Conservation (phyloP, 768 basidiomycete genomes). For the Naganishia kalamii region DNA sequence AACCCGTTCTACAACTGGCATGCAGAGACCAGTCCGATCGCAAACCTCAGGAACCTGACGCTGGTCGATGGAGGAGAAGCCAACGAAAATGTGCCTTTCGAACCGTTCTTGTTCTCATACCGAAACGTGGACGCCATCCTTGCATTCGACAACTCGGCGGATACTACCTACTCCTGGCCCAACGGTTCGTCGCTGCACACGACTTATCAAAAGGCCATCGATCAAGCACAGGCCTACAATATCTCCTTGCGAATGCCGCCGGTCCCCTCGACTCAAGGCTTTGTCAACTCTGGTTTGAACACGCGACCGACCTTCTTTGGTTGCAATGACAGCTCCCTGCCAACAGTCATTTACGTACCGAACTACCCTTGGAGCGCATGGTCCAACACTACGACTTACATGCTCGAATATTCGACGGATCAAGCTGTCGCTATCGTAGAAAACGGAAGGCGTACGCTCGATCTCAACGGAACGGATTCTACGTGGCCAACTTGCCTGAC, state of each 20-base stretch:
- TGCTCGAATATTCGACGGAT: constrained; percentile 56
- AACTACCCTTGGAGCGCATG: constrained; percentile 53
- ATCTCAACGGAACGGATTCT: constrained; percentile 56
- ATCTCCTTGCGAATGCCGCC: constrained; percentile 38
- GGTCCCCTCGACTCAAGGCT: constrained; percentile 41
- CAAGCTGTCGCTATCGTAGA: constrained; percentile 59
- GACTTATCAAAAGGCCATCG: constrained; percentile 35
- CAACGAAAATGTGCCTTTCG: constrained; percentile 63
- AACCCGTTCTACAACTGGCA: constrained; percentile 45
- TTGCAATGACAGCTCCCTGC: constrained; percentile 57
- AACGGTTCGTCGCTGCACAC: constrained; percentile 58
- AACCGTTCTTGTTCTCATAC: constrained; percentile 63
- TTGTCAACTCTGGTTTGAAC: constrained; percentile 42
- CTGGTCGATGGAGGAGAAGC: constrained; percentile 46
- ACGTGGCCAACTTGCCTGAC: constrained; percentile 62
- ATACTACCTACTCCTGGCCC: constrained; percentile 55
- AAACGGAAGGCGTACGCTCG: constrained; percentile 53
- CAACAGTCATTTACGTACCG: constrained; percentile 68
- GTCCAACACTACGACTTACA: constrained; percentile 61
- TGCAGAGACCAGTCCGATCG: constrained; percentile 36
- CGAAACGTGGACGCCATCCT: constrained; percentile 69
- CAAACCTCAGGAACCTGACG: constrained; percentile 36
- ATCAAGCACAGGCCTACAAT: constrained; percentile 18
- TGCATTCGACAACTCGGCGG: constrained; percentile 59
- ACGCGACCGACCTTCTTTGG: constrained; percentile 64